phyloP scores from a whole-genome alignment of 176 grass and related monocot genomes.

The Hsuehochloa calcarea region DNA sequence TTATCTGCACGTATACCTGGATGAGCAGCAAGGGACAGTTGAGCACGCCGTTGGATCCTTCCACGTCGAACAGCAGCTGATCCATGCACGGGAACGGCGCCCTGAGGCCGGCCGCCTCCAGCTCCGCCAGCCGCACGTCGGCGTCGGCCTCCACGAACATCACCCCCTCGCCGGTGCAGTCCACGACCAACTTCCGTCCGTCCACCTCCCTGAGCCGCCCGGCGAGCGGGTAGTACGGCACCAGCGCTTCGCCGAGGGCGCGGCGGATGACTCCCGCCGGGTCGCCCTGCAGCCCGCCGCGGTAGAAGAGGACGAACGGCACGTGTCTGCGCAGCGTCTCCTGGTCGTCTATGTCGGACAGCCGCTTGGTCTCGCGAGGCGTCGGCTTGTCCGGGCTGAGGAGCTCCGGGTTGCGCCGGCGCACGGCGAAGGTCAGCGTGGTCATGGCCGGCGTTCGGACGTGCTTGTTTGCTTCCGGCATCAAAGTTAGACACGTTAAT shows the following conservation, averaged over 20 bases:
- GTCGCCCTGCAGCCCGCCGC: neutral
- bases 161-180: conserved; percentile 49
- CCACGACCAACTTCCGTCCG: conserved; percentile 44
- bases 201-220: conserved; percentile 39
- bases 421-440: conserved; percentile 32
- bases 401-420: conserved; percentile 20
- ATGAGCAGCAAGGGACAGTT: conserved; percentile 38
- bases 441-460: neutral
- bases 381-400: conserved; percentile 27
- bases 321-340: conserved; percentile 2
- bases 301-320: conserved; percentile 32
- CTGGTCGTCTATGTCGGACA: conserved; percentile 71
- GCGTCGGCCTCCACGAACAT: conserved; percentile 63
- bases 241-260: conserved; percentile 35
- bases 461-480: neutral
- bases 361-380: conserved; percentile 37
- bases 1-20: conserved; percentile 16
- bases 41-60: neutral
- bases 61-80: conserved; percentile 35
- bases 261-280: conserved; percentile 27
- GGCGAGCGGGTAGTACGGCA: conserved; percentile 54
- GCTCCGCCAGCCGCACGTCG: conserved; percentile 30
- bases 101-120: conserved; percentile 5
- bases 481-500: too few relatives aligned
- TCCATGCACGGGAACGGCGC: conserved; percentile 46